These are phyloP conservation scores for Fusarium agapanthi DNA, from an alignment of 2,329 filamentous ascomycete genomes.

Conservation along the genomic window DNA sequence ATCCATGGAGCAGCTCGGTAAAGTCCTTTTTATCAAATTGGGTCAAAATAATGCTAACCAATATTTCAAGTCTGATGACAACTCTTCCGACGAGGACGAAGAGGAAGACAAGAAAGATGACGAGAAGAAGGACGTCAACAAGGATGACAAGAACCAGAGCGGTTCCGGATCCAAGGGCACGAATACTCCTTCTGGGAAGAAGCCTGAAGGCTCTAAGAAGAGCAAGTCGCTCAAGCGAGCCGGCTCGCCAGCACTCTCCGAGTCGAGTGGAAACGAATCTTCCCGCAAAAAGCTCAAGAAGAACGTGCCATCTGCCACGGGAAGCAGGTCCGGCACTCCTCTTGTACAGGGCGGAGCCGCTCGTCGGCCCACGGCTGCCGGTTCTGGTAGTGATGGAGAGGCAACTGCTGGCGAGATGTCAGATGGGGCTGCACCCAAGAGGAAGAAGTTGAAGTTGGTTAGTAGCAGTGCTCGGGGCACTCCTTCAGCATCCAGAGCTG, in stretches of 20 bases:
- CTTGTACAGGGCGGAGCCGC: constrained; percentile 52
- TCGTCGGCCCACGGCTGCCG: constrained; percentile 57
- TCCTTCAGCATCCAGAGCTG: constrained; percentile 67
- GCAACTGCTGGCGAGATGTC: constrained; percentile 74
- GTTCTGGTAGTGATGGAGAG: constrained; percentile 76
- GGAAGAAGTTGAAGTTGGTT: constrained; percentile 65
- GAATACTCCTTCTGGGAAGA: constrained; percentile 62
- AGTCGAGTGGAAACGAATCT: constrained; percentile 92
- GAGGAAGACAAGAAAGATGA: constrained; percentile 54
- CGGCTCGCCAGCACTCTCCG: constrained; percentile 86
- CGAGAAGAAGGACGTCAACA: constrained; percentile 55
- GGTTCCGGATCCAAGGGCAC: constrained; percentile 73
- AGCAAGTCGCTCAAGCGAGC: constrained; percentile 78
- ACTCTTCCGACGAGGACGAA: constrained; percentile 50
- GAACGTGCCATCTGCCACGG: constrained; percentile 57
- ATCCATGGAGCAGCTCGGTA: constrained; percentile 53
- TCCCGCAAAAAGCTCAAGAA: constrained; percentile 81
- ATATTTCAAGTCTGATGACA: constrained; percentile 57
- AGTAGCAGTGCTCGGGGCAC: constrained; percentile 59
- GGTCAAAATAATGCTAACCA: constrained; percentile 30
- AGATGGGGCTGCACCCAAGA: constrained; percentile 60
- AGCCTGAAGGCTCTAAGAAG: constrained; percentile 57
- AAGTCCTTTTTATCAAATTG: background rate
- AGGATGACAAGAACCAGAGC: constrained; percentile 60
- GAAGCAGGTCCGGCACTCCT: constrained; percentile 66